These are phyloP conservation scores for Adiantum capillusveneris DNA, from an alignment of 75 land plant species.

Conservation along the genomic window DNA sequence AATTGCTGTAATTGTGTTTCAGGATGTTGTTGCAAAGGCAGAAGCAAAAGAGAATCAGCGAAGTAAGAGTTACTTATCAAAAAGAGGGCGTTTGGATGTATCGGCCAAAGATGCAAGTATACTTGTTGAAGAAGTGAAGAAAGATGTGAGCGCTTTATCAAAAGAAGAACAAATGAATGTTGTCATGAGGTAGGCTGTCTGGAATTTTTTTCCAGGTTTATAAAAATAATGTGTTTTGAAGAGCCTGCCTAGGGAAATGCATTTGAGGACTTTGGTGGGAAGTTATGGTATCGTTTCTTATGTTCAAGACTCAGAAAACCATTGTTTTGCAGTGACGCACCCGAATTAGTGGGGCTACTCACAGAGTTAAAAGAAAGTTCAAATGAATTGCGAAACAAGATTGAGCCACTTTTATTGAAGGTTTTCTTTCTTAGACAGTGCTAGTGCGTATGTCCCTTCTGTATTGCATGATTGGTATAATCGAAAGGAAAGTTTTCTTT, in stretches of 20 bases:
- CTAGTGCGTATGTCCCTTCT: no score
- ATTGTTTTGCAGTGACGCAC: slow-evolving; percentile 65
- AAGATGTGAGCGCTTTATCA: slow-evolving; percentile 61
- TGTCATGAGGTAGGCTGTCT: slow-evolving; percentile 49
- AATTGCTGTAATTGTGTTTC: background rate
- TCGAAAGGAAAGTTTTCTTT: no score
- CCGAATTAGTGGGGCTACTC: slow-evolving; percentile 74
- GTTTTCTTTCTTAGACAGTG: slow-evolving; percentile 26
- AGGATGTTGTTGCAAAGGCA: slow-evolving; percentile 18
- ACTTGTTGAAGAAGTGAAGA: slow-evolving; percentile 47
- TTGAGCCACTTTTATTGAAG: slow-evolving; percentile 51
- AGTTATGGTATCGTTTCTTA: no score
- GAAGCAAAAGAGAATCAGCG: background rate
- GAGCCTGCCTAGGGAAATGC: no score
- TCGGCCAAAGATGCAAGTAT: slow-evolving; percentile 9
- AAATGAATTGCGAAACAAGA: slow-evolving; percentile 38
- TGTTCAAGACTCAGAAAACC: no score
- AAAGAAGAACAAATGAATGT: slow-evolving; percentile 84
- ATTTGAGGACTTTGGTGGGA: no score
- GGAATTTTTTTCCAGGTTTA: no score
- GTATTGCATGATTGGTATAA: no score
- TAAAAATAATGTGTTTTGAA: no score
- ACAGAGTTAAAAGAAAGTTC: slow-evolving; percentile 63
- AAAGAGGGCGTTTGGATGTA: background rate
- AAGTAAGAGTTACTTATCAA: background rate